Conservation (phyloP, 1,139 yeast genomes). For the Meyerozyma guilliermondii region DNA sequence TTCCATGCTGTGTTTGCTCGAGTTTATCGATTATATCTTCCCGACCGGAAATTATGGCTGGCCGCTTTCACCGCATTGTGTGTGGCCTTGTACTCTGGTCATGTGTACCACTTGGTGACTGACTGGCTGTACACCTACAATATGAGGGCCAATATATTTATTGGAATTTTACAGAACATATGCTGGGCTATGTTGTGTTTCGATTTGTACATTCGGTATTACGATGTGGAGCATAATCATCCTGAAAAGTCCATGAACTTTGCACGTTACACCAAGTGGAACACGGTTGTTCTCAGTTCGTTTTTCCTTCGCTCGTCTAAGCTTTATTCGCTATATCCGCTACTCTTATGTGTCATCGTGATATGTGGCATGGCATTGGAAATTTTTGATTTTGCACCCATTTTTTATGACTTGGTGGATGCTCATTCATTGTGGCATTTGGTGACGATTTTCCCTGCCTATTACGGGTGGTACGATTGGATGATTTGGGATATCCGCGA, state of each 20-base stretch:
- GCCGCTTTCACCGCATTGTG: conserved; percentile 38
- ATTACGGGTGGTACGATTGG: conserved; percentile 46
- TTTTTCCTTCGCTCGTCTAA: conserved; percentile 37
- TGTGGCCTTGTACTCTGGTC: conserved; percentile 48
- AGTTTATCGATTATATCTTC: conserved; percentile 48
- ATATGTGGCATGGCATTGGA: conserved; percentile 79
- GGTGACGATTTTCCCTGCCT: conserved; percentile 47
- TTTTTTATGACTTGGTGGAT: conserved; percentile 59
- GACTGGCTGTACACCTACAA: conserved; percentile 93
- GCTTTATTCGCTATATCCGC: conserved; percentile 38
- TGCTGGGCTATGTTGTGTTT: conserved; percentile 28
- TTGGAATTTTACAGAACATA: conserved; percentile 75
- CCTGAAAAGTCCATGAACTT: background rate
- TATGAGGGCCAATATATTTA: conserved; percentile 81
- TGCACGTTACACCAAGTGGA: conserved; percentile 17
- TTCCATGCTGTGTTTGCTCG: conserved; percentile 64
- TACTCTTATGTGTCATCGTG: conserved; percentile 46
- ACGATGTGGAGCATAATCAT: conserved; percentile 16
- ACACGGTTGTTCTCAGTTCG: conserved; percentile 23
- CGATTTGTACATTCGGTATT: conserved; percentile 29
- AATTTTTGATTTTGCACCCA: conserved; percentile 81
- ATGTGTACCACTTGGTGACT: conserved; percentile 59
- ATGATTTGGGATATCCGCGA: conserved; percentile 40
- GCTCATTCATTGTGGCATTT: conserved; percentile 95
- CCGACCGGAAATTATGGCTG: conserved; percentile 23